phyloP scores from a whole-genome alignment of 495 filamentous ascomycete genomes.

The Aspergillus olivimuriae region DNA sequence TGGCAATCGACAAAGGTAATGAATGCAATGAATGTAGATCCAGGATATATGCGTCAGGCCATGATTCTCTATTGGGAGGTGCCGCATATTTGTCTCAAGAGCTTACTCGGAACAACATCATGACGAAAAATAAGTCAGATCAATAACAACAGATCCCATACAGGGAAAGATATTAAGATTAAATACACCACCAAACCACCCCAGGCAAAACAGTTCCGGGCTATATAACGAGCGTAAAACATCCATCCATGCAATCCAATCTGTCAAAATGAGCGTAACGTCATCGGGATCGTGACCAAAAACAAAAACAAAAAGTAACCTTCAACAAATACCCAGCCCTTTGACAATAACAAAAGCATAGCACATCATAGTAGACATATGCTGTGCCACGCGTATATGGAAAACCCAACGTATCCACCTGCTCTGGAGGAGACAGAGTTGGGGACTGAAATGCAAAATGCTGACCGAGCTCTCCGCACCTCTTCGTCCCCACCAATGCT shows the following conservation, averaged over 20 bases:
- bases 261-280: slow-evolving; percentile 6
- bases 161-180: neutral
- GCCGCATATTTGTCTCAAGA: too few species aligned
- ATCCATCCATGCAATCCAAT: slow-evolving; percentile 2
- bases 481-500: neutral
- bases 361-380: neutral
- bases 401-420: too few species aligned
- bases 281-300: slow-evolving; percentile 8
- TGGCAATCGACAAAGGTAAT: neutral
- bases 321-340: neutral
- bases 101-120: too few species aligned
- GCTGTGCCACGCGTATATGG: neutral
- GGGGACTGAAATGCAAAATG: too few species aligned
- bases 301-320: neutral
- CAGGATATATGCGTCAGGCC: too few species aligned
- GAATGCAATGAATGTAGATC: too few species aligned
- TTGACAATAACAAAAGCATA: neutral
- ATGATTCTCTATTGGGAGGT: too few species aligned
- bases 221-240: neutral
- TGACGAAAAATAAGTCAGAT: too few species aligned
- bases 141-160: neutral
- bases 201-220: neutral
- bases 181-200: neutral
- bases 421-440: too few species aligned
- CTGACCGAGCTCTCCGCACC: too few species aligned